phyloP scores from a whole-genome alignment of 441 rosid genomes.

The Adansonia madagascariensis region DNA sequence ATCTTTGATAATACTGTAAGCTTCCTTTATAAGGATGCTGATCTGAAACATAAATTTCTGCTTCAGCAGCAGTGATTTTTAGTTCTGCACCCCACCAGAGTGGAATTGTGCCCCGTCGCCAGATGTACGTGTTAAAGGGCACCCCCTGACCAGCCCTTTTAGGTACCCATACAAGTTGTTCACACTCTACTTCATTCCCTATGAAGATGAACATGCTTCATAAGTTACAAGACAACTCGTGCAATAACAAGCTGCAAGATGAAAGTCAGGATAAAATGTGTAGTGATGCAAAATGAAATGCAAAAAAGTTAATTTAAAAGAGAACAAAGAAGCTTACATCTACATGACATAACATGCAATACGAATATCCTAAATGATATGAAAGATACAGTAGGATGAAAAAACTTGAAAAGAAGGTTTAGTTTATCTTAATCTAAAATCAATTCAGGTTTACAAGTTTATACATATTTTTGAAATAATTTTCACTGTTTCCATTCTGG shows the following conservation, averaged over 20 bases:
- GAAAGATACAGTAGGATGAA: background rate
- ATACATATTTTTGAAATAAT: background rate
- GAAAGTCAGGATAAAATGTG: constrained; percentile 4
- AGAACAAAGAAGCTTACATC: constrained; percentile 7
- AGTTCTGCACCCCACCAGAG: constrained; percentile 99
- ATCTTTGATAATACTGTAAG: constrained; percentile 75
- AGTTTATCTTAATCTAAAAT: background rate
- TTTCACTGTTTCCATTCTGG: constrained; percentile 6
- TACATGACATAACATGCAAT: background rate
- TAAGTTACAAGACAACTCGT: constrained; percentile 38
- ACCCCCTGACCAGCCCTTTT: constrained; percentile 73
- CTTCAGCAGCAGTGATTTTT: constrained; percentile 92
- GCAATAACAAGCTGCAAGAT: constrained; percentile 14
- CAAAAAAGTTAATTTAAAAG: constrained; percentile 10
- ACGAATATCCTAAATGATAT: background rate
- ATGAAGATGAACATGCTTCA: constrained; percentile 44
- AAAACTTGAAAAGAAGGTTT: background rate
- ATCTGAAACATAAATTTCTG: constrained; percentile 91
- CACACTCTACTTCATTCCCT: constrained; percentile 99
- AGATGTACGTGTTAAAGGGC: constrained; percentile 82
- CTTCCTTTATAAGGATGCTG: constrained; percentile 94
- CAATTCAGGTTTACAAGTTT: background rate
- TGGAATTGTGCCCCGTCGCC: constrained; percentile 98
- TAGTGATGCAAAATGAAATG: constrained; percentile 21
- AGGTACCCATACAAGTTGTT: constrained; percentile 96